These are phyloP conservation scores for Rhodotorula paludigena DNA, from an alignment of 768 basidiomycete species.

Conservation along the genomic window DNA sequence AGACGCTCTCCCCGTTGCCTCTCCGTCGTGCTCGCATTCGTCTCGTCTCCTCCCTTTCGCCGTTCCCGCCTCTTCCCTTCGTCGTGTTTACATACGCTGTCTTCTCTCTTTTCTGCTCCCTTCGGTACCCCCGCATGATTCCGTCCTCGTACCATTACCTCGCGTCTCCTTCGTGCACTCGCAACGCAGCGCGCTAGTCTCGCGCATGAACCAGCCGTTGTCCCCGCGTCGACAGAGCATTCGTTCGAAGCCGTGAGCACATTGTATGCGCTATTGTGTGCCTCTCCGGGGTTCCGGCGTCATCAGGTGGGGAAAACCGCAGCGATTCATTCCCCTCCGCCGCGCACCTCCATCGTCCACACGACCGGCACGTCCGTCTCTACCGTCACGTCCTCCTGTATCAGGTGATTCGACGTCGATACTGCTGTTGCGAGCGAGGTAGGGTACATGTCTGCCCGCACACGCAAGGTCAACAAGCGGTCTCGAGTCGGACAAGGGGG, in stretches of 20 bases:
- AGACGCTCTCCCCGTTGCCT: not conserved
- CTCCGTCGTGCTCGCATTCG: not conserved
- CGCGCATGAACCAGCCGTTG: no score
- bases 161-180: not conserved
- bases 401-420: conserved; percentile 89
- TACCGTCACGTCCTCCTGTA: conserved; percentile 64
- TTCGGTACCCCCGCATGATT: no score
- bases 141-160: not conserved
- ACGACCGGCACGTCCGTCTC: conserved; percentile 76
- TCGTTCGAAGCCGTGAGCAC: no score
- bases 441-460: conserved; percentile 53
- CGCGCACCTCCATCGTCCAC: conserved; percentile 73
- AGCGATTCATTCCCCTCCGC: conserved; percentile 14
- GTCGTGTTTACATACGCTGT: not conserved
- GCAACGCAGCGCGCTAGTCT: no score
- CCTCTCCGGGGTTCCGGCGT: no score
- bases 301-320: no score
- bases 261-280: no score
- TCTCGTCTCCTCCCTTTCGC: not conserved
- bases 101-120: no score
- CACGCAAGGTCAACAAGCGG: not conserved
- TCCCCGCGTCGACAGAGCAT: no score
- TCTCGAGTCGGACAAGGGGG: not conserved
- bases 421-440: conserved; percentile 80
- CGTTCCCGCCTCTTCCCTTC: not conserved